Base-by-base conservation (phyloP, 2,329 filamentous ascomycete genomes). In the Aureobasidium vineae region DNA sequence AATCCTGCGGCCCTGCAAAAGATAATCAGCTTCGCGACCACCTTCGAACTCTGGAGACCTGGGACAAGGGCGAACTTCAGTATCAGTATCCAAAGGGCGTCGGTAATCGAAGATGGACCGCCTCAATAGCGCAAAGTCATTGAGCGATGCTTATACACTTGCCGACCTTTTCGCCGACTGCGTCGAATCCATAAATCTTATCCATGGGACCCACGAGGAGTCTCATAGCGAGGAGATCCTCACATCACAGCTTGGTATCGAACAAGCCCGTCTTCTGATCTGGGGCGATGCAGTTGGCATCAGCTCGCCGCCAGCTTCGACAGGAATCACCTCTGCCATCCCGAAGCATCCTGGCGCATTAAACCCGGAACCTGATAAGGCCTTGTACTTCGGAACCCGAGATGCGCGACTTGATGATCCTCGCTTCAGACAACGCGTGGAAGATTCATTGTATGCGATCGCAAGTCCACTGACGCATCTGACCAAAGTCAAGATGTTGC, bases 201-300 rank as follows among this genome's bases (percentile, higher is more conserved):
- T 82, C 65, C 77, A 80, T 65, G 77, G 79, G 0, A 72, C 74
- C 56, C 78, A 79, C 56, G 75, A 79, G 67, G 77, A 77, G 70
- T 76, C 79, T 47, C 77, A 76, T 67, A 73, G 74, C 16, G 79
- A 82, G 68, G 79, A 79, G 68, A 74, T 80, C 26, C 75, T 78
- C 26, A 74, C 81, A 33, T 74, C 77, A 3, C 76, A 77, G 63
- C 72, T 82, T 6, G 80, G 80, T 63, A 75, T 82, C 28, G 78
- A 82, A 69, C 80, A 82, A 70, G 79, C 79, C 43, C 75, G 80
- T 31, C 74, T 82, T 53, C 73, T 82, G 65, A 81, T 81, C 67
- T 82, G 80, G 74, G 80, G 80, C n/a, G 78, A 81, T 70, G 77
- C 77, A 5, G 75, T 82, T 13, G 80, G 80, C 28, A 77, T 82